A percentile compares a stretch with the other conserved stretches of the same genome.
phyloP scores from a whole-genome alignment of 176 grass and related monocot genomes.

The Eragrostis nindensis region DNA sequence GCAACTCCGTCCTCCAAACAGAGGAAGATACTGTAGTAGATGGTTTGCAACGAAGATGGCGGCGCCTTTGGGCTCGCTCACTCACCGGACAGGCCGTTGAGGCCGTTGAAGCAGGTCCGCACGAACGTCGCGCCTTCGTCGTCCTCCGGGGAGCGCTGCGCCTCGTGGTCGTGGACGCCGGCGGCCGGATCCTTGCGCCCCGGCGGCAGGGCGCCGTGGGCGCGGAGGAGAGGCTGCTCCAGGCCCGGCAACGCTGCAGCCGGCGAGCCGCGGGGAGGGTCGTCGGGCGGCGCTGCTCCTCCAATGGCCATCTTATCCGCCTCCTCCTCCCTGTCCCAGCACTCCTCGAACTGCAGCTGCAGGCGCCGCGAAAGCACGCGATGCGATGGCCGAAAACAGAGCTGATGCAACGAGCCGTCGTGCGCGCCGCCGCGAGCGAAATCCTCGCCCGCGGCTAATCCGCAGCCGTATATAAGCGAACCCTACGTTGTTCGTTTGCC shows the following conservation, averaged over 20 bases:
- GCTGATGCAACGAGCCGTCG: not conserved
- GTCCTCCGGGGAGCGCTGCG: conserved; percentile 30
- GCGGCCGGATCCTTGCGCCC: conserved; percentile 17
- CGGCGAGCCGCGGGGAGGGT: not conserved
- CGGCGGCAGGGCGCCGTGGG: conserved; percentile 8
- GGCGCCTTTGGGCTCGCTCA: not conserved
- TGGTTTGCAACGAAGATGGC: not conserved
- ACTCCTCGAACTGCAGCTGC: not conserved
- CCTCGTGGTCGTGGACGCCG: conserved; percentile 35
- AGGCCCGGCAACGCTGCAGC: not conserved
- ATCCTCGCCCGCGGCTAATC: not conserved
- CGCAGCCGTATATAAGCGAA: conserved; percentile 24
- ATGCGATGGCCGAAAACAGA: not conserved
- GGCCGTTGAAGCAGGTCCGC: conserved; percentile 82
- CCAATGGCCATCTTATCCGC: conserved; percentile 37
- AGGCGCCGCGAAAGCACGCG: not conserved
- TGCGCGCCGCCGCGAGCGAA: not conserved
- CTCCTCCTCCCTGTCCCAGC: not conserved
- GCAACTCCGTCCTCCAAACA: not conserved
- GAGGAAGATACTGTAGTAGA: too few relatives aligned
- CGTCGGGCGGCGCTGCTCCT: not conserved
- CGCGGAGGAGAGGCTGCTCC: conserved; percentile 44
- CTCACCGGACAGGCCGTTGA: conserved; percentile 77
- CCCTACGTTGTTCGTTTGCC: not conserved
- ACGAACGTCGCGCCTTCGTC: conserved; percentile 51